These are phyloP conservation scores for Neocallimastix lanati DNA, from an alignment of 192 early-diverging fungal species.

Conservation along the genomic window DNA sequence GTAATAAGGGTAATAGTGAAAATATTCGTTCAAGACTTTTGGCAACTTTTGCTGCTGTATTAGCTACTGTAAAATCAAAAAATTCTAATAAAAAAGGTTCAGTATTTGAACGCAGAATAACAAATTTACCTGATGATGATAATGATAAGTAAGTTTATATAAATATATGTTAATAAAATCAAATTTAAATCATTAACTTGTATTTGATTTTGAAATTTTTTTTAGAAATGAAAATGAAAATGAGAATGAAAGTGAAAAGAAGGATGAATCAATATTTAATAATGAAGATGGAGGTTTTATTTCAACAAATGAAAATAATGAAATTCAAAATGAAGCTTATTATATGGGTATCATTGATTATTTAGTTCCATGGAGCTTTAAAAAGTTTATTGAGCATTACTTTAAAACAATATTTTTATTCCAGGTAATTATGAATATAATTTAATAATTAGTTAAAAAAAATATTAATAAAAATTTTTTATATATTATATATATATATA, in stretches of 20 bases:
- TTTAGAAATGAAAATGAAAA: background rate
- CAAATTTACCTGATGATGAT: conserved; percentile 18
- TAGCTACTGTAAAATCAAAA: background rate
- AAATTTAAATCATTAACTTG: no score
- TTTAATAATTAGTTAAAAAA: no score
- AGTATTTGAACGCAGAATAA: background rate
- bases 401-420: conserved; percentile 75
- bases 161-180: no score
- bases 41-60: background rate
- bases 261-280: conserved; percentile 45
- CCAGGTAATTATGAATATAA: no score
- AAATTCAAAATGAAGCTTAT: conserved; percentile 55
- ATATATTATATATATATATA: no score
- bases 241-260: conserved; percentile 16
- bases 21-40: background rate
- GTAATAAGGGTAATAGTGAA: conserved; percentile 49
- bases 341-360: conserved; percentile 97
- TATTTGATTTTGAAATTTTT: no score
- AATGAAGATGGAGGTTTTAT: conserved; percentile 76
- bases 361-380: conserved; percentile 74
- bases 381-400: conserved; percentile 76
- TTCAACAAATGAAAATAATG: conserved; percentile 51
- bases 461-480: no score
- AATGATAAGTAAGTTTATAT: conserved; percentile 42
- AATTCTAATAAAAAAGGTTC: background rate